Evolutionary conservation across 2,329 filamentous ascomycete species (phyloP), one percentile per base, ranked within the genome.

Genomic region (Fusarium robinianum): DNA sequence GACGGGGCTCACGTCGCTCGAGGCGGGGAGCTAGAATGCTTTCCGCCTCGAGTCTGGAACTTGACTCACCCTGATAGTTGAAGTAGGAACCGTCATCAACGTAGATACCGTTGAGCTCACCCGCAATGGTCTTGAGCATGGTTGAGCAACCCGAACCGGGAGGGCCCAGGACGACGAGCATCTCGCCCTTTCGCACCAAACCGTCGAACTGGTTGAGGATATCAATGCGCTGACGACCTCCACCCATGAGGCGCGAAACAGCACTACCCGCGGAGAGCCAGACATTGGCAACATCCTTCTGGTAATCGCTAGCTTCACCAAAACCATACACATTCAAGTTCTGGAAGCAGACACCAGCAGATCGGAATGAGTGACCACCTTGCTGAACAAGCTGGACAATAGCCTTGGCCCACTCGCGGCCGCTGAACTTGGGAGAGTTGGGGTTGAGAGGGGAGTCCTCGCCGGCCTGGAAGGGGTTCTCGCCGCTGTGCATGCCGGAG

Each of bases 41-140:
- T 26, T 40, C 8, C 19, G 31, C 22, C 23, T 31, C 23, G 30
- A 8, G 11, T 5, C 7, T 38, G 17, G 9, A 22, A 40, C 14
- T 37, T 30, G 9, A 58, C 66, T 63, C 66, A 76, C 83, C 86
- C 66, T 94, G 86, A 63, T 95, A 95, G 70, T 95, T 92, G 63
- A 95, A 82, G 51, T 88, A 82, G 0, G 87, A 84, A 8, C 74
- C 71, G 3, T 85, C 71, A 33, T 89, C 86, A 10, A 94, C 75
- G 56, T 79, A 82, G 57, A 95, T 84, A 37, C 90, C 90, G 56
- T 90, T 85, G 15, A 86, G 88, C 68, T 95, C 88, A 48, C 90
- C 89, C 4, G 88, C 81, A 55, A 95, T 81, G 0, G 88, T 88
- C 73, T 95, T 95, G 45, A 95, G 74, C 52, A 95, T 84, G 3